Evolutionary conservation across 2,329 filamentous ascomycete genomes (phyloP), one percentile per base, ranked within the genome.

Genomic region (Talaromyces amestolkiae): DNA sequence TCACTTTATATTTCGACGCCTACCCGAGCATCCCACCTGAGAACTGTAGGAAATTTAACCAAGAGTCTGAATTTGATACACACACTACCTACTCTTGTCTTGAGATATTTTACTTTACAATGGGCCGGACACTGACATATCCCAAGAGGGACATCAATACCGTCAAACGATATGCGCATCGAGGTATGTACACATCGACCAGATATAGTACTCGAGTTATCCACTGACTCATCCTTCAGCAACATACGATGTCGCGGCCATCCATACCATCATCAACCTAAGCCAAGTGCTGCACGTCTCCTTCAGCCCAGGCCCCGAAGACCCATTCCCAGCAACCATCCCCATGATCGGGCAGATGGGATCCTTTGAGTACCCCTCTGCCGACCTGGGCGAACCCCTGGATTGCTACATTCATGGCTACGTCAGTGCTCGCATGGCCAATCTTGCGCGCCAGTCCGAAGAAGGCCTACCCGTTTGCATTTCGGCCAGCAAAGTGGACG

Each of bases 301-400:
- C 68, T 96, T 96, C 83, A 86, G 84, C 60, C 82, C 85, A 1
- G 81, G 82, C 4, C 78, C 83, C 0, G 78, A 82, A 53, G 86
- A 87, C 62, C 88, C 90, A 0, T 95, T 93, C 73, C 91, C 92
- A 3, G 86, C 87, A 61, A 88, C 89, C 63, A 83, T 96, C 1
- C 92, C 92, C 67, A 94, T 96, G 91, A 91, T 96, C 72, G 91
- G 91, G 61, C 88, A 91, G 71, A 90, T 95, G 84, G 91, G 87
- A 13, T 91, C 88, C 27, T 95, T 89, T 74, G 82, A 82, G 9
- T 79, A 81, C 66, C 89, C 89, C 5, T 88, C 85, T 63, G 83
- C 86, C 17, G 82, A 83, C 61, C 76, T 85, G 19, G 82, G 85
- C 60, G 88, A 92, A 69, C 87, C 89, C 0, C 82, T 92, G 5